A percentile compares a stretch with the other conserved stretches of the same genome.
Conservation (phyloP, 2,329 filamentous ascomycete genomes). For the Apiospora arundinis region DNA sequence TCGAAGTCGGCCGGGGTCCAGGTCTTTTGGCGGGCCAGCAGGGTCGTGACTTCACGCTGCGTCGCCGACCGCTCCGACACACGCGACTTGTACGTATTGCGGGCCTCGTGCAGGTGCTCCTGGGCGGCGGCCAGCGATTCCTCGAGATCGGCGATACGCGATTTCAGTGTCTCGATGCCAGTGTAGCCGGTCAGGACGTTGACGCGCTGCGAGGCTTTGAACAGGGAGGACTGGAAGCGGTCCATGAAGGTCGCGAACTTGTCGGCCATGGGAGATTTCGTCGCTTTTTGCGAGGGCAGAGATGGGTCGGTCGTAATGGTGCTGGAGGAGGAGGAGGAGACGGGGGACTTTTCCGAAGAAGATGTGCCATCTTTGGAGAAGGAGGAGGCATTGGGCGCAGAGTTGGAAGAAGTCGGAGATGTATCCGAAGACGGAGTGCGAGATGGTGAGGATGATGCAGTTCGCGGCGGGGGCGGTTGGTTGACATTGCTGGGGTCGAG, state of each 20-base stretch:
- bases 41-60: conserved; percentile 92
- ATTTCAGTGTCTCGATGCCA: conserved; percentile 85
- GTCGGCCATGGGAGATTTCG: conserved; percentile 36
- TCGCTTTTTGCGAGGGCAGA: conserved; percentile 36
- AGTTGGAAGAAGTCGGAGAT: conserved; percentile 18
- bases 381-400: neutral
- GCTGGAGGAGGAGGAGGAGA: neutral
- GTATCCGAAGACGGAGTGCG: conserved; percentile 28
- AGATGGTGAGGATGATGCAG: conserved; percentile 18
- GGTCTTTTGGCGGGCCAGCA: conserved; percentile 91
- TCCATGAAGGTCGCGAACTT: conserved; percentile 81
- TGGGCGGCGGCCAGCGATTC: conserved; percentile 64
- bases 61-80: conserved; percentile 82
- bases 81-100: conserved; percentile 80
- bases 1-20: conserved; percentile 90
- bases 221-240: conserved; percentile 81
- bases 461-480: conserved; percentile 3
- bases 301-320: neutral
- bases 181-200: conserved; percentile 96
- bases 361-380: neutral
- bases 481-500: conserved; percentile 18
- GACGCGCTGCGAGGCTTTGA: conserved; percentile 84
- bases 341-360: neutral
- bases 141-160: conserved; percentile 75
- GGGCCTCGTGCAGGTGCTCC: conserved; percentile 70